Evolutionary conservation across 805 yeast species (phyloP), one percentile per base, ranked within the genome.

Genomic region (Candida khao-thaluensis): DNA sequence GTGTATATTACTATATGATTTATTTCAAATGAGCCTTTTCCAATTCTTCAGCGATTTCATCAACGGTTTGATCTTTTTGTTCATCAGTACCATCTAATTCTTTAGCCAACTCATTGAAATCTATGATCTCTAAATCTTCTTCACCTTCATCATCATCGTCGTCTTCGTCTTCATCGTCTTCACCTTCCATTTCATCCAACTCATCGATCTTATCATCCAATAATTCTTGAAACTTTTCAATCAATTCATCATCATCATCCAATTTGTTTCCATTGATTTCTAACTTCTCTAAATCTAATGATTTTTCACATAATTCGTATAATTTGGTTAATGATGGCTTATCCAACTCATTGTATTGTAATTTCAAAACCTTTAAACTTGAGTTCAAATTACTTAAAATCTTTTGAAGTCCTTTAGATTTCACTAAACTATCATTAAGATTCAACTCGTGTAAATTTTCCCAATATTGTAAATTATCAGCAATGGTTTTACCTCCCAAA

Each of bases 251-350:
- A 48, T 91, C 98, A 60, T 93, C 98, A 36, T 86, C 86, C 53
- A 93, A 84, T 57, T 86, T 72, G 66, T 93, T 93, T 57, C 99
- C 99, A 57, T 93, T 91, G 49, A 93, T 74, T 69, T 93, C 98
- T 49, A 93, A 71, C 7, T 56, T 38, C 55, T 77, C 69, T 57
- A 93, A 71, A 15, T 70, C 67, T 29, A 84, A 83, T 51, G 91
- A 66, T 35, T 75, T 74, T 14, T 51, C 45, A 30, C 88, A 64
- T 14, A 81, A 81, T 6, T 69, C 66, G 25, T 71, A 72, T 40
- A 93, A 64, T n/a, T 71, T 51, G 36, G 72, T 74, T 50, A 93
- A 71, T 2, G 91, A 75, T 21, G 72, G 72, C 28, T 74, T 72
- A 46, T 81, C 85, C 52, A 41, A 36, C 23, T 41, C 44, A 25